A percentile compares a stretch with the other conserved stretches of the same genome.
Evolutionary conservation across 1,139 yeast genomes (phyloP).

Genomic region (Pichia sp.): DNA sequence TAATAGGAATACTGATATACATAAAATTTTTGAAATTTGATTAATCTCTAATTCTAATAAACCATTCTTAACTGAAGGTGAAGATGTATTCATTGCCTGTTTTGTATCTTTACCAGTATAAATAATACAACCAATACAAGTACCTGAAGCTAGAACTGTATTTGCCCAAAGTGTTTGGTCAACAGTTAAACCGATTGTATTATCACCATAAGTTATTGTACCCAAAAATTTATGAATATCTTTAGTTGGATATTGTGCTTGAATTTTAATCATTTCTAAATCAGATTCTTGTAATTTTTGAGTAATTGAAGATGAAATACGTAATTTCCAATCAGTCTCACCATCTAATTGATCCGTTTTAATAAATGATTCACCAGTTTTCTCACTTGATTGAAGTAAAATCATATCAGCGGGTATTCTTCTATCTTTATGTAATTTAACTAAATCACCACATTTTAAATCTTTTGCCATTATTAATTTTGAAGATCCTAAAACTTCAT

Average conservation of each 20-base stretch:
- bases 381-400: constrained; percentile 75
- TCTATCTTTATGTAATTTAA: constrained; percentile 72
- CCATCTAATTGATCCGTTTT: constrained; percentile 98
- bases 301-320: constrained; percentile 69
- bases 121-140: constrained; percentile 78
- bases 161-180: constrained; percentile 98
- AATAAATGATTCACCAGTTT: constrained; percentile 82
- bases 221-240: constrained; percentile 80
- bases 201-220: constrained; percentile 44
- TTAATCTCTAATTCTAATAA: constrained; percentile 87
- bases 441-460: constrained; percentile 80
- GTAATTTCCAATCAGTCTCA: constrained; percentile 97
- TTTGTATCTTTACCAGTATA: constrained; percentile 94
- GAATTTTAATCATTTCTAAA: constrained; percentile 43
- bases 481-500: constrained; percentile 57
- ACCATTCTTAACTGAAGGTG: constrained; percentile 84
- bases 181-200: constrained; percentile 62
- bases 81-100: constrained; percentile 88
- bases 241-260: constrained; percentile 75
- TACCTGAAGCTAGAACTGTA: constrained; percentile 91
- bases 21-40: constrained; percentile 76
- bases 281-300: constrained; percentile 49
- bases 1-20: constrained; percentile 76
- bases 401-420: constrained; percentile 93
- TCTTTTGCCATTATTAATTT: constrained; percentile 53